These are phyloP conservation scores for Kurtzmaniella natalensis DNA, from an alignment of 1,139 yeast species.

Conservation along the genomic window DNA sequence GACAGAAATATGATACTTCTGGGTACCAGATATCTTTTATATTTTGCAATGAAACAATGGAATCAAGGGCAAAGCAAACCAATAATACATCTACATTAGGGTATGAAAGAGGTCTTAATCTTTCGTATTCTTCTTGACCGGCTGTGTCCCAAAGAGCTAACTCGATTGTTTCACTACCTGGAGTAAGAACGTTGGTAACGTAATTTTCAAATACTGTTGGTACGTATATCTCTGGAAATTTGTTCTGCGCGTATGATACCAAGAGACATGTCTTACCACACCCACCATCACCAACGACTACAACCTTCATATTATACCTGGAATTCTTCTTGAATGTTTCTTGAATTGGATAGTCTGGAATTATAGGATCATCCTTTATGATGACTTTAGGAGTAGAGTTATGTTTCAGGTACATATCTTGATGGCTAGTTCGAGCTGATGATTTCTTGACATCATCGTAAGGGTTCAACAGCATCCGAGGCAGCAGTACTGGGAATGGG, in stretches of 20 bases:
- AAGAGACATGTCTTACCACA: slow-evolving; percentile 90
- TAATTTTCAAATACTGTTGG: slow-evolving; percentile 90
- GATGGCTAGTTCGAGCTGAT: slow-evolving; percentile 17
- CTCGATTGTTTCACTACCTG: slow-evolving; percentile 51
- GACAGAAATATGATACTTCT: slow-evolving; percentile 80
- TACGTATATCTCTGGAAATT: slow-evolving; percentile 74
- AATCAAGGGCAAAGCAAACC: slow-evolving; percentile 72
- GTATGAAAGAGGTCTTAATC: slow-evolving; percentile 78
- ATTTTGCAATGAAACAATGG: slow-evolving; percentile 60
- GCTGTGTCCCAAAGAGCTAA: slow-evolving; percentile 92
- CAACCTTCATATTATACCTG: slow-evolving; percentile 54
- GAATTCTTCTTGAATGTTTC: slow-evolving; percentile 28
- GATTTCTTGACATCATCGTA: slow-evolving; percentile 24
- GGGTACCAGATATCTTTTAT: slow-evolving; percentile 84
- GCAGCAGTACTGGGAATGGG: too few relatives aligned
- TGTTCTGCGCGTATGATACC: slow-evolving; percentile 75
- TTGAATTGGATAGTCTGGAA: slow-evolving; percentile 35
- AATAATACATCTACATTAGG: slow-evolving; percentile 76
- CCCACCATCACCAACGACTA: slow-evolving; percentile 93
- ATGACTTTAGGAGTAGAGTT: slow-evolving; percentile 25
- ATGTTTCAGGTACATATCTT: slow-evolving; percentile 15
- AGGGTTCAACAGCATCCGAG: slow-evolving; percentile 19
- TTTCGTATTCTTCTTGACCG: slow-evolving; percentile 88
- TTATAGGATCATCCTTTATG: slow-evolving; percentile 35
- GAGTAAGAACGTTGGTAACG: slow-evolving; percentile 58